phyloP scores from a whole-genome alignment of 345 rosid species.

The Brassica incana region DNA sequence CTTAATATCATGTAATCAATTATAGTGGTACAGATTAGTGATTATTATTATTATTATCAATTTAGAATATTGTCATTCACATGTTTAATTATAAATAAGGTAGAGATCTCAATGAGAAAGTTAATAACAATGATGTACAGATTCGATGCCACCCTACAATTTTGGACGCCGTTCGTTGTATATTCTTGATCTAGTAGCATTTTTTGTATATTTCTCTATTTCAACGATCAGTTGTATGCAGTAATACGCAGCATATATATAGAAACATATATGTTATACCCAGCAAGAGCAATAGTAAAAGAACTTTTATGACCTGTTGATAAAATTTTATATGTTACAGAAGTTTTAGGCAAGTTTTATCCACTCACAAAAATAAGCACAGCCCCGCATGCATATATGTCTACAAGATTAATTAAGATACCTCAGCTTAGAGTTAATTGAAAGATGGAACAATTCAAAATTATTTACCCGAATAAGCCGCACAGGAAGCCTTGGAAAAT shows the following conservation, averaged over 20 bases:
- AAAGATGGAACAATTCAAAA: constrained; percentile 2
- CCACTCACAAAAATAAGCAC: not conserved
- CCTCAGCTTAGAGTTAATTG: not conserved
- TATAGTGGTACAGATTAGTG: not conserved
- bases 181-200: not conserved
- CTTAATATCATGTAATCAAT: not conserved
- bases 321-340: not conserved
- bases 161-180: not conserved
- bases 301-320: not conserved
- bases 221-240: not conserved
- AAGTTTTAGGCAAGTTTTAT: not conserved
- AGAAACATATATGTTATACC: not conserved
- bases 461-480: constrained; percentile 51
- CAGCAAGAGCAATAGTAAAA: not conserved
- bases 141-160: not conserved
- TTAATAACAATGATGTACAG: not conserved
- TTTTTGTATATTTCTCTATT: not conserved
- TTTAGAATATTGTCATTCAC: not conserved
- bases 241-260: not conserved
- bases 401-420: not conserved
- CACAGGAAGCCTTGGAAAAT: constrained; percentile 47
- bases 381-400: not conserved
- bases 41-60: not conserved
- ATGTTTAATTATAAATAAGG: not conserved
- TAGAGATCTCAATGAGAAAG: not conserved